Conservation (phyloP, 768 basidiomycete species). For the Pisolithus tinctorius region DNA sequence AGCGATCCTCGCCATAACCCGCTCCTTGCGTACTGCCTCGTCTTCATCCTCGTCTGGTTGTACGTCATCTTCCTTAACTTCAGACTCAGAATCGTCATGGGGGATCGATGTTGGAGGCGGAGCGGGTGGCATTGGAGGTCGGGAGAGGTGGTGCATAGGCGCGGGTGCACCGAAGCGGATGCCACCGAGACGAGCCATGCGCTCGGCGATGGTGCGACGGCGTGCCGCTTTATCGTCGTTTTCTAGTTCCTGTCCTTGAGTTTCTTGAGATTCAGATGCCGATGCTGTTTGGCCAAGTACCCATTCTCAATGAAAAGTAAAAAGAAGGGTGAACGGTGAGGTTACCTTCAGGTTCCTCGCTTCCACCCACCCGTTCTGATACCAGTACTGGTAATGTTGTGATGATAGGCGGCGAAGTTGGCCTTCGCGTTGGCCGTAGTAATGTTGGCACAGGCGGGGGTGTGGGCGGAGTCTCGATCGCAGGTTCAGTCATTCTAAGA, state of each 20-base stretch:
- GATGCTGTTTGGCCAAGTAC: background rate
- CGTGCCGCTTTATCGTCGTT: slow-evolving; percentile 45
- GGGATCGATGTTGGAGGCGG: slow-evolving; percentile 31
- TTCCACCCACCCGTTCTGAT: background rate
- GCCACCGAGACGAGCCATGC: slow-evolving; percentile 92
- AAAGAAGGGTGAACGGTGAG: background rate
- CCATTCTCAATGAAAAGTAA: background rate
- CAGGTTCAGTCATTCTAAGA: slow-evolving; percentile 4
- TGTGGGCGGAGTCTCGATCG: slow-evolving; percentile 8
- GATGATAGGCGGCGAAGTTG: slow-evolving; percentile 19
- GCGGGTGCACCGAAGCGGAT: slow-evolving; percentile 75
- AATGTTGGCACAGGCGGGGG: slow-evolving; percentile 16
- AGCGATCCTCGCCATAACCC: slow-evolving; percentile 49
- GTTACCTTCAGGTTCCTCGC: background rate
- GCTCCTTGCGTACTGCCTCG: slow-evolving; percentile 47
- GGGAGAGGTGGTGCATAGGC: slow-evolving; percentile 27
- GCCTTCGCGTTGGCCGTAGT: slow-evolving; percentile 8
- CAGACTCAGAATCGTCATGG: slow-evolving; percentile 17
- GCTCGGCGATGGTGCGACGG: slow-evolving; percentile 74
- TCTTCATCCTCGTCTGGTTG: slow-evolving; percentile 35
- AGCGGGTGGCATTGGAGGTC: slow-evolving; percentile 31
- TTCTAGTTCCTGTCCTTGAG: slow-evolving; percentile 4
- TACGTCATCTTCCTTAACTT: slow-evolving; percentile 17
- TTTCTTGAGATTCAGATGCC: background rate
- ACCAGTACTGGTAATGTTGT: slow-evolving; percentile 9